Evolutionary conservation across 129 eudicot species (phyloP).

Genomic region (Apium graveolens): DNA sequence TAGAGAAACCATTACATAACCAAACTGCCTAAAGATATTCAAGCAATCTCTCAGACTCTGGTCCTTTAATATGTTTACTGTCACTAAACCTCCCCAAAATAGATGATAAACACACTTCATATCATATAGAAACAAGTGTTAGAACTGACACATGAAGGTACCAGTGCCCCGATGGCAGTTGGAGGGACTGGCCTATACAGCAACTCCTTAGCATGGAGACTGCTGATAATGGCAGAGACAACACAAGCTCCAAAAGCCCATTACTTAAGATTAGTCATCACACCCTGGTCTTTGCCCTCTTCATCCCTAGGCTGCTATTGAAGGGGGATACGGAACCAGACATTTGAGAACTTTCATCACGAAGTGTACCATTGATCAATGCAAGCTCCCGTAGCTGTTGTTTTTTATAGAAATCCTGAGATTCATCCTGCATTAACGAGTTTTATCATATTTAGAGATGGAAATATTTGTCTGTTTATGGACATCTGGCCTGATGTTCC

Average conservation of each 20-base stretch:
- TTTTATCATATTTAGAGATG: background rate
- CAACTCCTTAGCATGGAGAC: slow-evolving; percentile 24
- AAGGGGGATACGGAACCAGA: slow-evolving; percentile 95
- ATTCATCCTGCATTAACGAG: slow-evolving; percentile 57
- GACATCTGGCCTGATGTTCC: background rate
- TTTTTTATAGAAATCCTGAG: slow-evolving; percentile 91
- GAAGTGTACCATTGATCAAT: slow-evolving; percentile 87
- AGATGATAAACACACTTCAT: slow-evolving; percentile 50
- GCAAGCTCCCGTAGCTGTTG: slow-evolving; percentile 99
- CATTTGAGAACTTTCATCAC: slow-evolving; percentile 90
- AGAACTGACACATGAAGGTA: slow-evolving; percentile 41
- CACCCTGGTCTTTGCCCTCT: slow-evolving; percentile 96
- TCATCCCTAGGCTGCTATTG: slow-evolving; percentile 89
- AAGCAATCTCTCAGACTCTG: slow-evolving; percentile 20
- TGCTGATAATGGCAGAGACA: slow-evolving; percentile 29
- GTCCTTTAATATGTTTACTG: slow-evolving; percentile 21
- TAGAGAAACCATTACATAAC: slow-evolving; percentile 19
- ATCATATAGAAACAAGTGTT: slow-evolving; percentile 44
- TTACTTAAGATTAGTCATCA: slow-evolving; percentile 17
- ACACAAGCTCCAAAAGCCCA: slow-evolving; percentile 43
- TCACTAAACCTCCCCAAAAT: slow-evolving; percentile 36
- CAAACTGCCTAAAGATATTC: slow-evolving; percentile 26
- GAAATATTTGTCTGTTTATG: background rate
- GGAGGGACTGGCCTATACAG: slow-evolving; percentile 39
- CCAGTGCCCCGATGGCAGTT: slow-evolving; percentile 70